Evolutionary conservation across 805 yeast species (phyloP).

Genomic region (Cyberlindnera sargentensis): DNA sequence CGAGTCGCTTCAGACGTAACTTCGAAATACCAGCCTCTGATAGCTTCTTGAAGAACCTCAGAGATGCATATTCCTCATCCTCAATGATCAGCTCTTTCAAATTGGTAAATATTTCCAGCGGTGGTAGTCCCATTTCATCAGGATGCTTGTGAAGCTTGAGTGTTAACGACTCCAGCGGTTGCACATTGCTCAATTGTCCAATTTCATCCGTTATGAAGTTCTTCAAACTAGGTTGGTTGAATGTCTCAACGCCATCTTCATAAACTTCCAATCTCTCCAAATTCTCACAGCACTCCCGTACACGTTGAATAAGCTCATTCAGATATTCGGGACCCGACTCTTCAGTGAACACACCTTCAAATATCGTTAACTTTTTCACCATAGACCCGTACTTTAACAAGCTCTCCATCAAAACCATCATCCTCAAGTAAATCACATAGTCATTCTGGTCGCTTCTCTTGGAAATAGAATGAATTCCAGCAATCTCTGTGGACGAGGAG

Average conservation of each 20-base stretch:
- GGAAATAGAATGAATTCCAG: slow-evolving; percentile 29
- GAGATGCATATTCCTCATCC: slow-evolving; percentile 31
- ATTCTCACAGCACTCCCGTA: slow-evolving; percentile 19
- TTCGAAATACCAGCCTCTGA: slow-evolving; percentile 15
- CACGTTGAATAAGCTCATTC: slow-evolving; percentile 17
- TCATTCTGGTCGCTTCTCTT: slow-evolving; percentile 31
- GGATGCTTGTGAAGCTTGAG: slow-evolving; percentile 10
- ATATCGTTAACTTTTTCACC: slow-evolving; percentile 30
- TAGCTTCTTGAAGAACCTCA: slow-evolving; percentile 28
- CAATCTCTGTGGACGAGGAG: slow-evolving; percentile 30
- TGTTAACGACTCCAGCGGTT: slow-evolving; percentile 2
- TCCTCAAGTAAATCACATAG: slow-evolving; percentile 29
- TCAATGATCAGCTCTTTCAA: slow-evolving; percentile 25
- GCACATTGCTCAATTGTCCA: slow-evolving; percentile 7
- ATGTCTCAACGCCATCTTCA: slow-evolving; percentile 8
- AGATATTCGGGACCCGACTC: slow-evolving; percentile 16
- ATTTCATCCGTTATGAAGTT: slow-evolving; percentile 6
- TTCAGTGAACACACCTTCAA: slow-evolving; percentile 25
- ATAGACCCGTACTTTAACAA: slow-evolving; percentile 26
- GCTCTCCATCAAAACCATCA: slow-evolving; percentile 34
- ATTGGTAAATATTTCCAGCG: not conserved
- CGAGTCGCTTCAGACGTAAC: slow-evolving; percentile 29
- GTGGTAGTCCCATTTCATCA: slow-evolving; percentile 5
- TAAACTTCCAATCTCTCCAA: slow-evolving; percentile 8
- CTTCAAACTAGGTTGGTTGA: slow-evolving; percentile 8